phyloP scores from a whole-genome alignment of 176 grass and related monocot genomes.

The Oryza rufipogon region DNA sequence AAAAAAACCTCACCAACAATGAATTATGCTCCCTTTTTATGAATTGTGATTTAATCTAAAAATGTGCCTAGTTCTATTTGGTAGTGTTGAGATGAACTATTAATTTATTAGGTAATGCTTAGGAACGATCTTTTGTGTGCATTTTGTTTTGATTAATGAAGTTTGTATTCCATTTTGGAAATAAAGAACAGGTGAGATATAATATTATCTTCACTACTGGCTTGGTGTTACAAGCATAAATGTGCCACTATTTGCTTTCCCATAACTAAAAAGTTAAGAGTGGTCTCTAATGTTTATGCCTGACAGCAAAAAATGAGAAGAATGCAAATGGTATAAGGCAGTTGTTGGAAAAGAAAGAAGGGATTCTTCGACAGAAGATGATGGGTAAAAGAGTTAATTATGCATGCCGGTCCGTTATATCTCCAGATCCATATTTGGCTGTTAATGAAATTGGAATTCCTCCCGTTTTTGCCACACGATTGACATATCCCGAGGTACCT shows the following conservation, averaged over 20 bases:
- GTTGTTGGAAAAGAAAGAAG: slow-evolving; percentile 87
- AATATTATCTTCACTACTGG: slow-evolving; percentile 1
- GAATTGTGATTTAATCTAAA: neutral
- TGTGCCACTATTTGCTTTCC: slow-evolving; percentile 13
- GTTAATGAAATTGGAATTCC: slow-evolving; percentile 98
- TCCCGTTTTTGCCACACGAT: slow-evolving; percentile 79
- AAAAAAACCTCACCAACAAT: neutral
- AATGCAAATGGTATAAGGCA: slow-evolving; percentile 73
- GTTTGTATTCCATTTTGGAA: slow-evolving; percentile 3
- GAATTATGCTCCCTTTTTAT: neutral
- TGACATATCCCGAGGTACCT: slow-evolving; percentile 91
- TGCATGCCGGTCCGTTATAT: slow-evolving; percentile 93
- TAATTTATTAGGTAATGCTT: slow-evolving; percentile 17
- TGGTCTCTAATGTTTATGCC: slow-evolving; percentile 44
- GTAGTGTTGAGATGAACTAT: neutral
- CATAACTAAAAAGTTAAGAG: neutral
- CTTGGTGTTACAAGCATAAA: slow-evolving; percentile 1
- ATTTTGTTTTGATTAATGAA: slow-evolving; percentile 19
- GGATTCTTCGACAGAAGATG: slow-evolving; percentile 94
- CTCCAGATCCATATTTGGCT: slow-evolving; percentile 89
- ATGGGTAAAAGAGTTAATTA: slow-evolving; percentile 99
- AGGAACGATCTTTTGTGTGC: neutral
- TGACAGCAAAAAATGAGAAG: slow-evolving; percentile 66
- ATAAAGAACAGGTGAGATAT: slow-evolving; percentile 2
- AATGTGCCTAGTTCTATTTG: neutral